phyloP scores from a whole-genome alignment of 2,329 filamentous ascomycete genomes.

The Diaporthe longicolla region DNA sequence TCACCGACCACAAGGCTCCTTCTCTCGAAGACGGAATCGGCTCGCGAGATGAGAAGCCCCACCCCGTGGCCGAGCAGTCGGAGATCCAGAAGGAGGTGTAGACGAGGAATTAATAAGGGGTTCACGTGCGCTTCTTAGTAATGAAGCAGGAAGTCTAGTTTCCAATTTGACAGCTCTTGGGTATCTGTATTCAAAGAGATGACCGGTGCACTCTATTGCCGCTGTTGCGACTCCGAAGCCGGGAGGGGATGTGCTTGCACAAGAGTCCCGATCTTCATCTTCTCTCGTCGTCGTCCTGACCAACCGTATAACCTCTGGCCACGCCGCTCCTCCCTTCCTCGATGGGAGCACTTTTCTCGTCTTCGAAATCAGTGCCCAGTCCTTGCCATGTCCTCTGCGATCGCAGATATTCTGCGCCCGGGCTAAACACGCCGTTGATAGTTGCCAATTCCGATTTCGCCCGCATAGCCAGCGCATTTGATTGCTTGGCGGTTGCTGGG shows the following conservation, averaged over 20 bases:
- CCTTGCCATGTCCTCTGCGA: slow-evolving; percentile 92
- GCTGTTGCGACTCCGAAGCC: neutral
- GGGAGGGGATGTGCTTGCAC: neutral
- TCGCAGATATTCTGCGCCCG: slow-evolving; percentile 88
- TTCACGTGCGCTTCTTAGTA: neutral
- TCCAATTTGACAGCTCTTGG: slow-evolving; percentile 8
- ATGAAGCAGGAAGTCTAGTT: neutral
- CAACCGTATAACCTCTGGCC: slow-evolving; percentile 88
- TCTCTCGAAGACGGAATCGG: slow-evolving; percentile 12
- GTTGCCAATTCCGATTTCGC: slow-evolving; percentile 80
- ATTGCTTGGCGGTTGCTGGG: slow-evolving; percentile 46
- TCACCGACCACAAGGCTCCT: slow-evolving; percentile 44
- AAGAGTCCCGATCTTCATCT: slow-evolving; percentile 19
- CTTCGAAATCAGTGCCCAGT: slow-evolving; percentile 86
- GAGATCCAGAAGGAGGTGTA: slow-evolving; percentile 12
- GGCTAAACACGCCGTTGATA: slow-evolving; percentile 89
- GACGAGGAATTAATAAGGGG: neutral
- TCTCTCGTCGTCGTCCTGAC: slow-evolving; percentile 59
- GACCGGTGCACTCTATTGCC: slow-evolving; percentile 5
- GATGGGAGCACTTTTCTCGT: slow-evolving; percentile 74
- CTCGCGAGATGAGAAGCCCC: slow-evolving; percentile 14
- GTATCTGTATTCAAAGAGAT: slow-evolving; percentile 28
- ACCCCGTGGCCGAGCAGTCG: slow-evolving; percentile 15
- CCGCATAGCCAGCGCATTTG: slow-evolving; percentile 68
- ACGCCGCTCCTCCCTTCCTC: slow-evolving; percentile 91